phyloP scores from a whole-genome alignment of 352 stramenopile genomes.

The Phytophthora pseudosyringae region DNA sequence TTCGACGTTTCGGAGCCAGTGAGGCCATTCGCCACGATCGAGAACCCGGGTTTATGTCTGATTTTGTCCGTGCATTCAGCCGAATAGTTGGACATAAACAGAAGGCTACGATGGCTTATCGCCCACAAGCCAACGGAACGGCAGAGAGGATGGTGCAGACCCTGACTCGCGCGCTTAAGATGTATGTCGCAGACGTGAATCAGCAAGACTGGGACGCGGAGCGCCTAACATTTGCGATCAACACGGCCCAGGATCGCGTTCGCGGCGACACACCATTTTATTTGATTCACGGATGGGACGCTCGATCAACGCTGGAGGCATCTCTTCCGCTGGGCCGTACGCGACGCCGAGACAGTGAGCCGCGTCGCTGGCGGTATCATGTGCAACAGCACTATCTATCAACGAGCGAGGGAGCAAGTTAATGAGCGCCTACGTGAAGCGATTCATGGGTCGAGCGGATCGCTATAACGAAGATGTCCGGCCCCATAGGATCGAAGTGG shows the following conservation, averaged over 20 bases:
- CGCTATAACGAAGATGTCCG: neutral
- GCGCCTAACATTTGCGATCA: conserved; percentile 11
- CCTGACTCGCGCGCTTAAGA: conserved; percentile 7
- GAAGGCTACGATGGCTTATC: conserved; percentile 8
- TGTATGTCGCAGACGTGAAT: conserved; percentile 17
- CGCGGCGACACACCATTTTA: conserved; percentile 12
- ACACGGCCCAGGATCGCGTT: conserved; percentile 12
- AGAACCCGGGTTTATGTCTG: conserved; percentile 15
- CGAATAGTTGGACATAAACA: conserved; percentile 1
- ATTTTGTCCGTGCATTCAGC: conserved; percentile 11
- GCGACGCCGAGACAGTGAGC: neutral
- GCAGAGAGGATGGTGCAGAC: conserved; percentile 20
- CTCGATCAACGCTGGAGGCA: conserved; percentile 24
- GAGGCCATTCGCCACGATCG: conserved; percentile 8
- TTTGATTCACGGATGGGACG: conserved; percentile 7
- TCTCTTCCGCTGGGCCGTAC: neutral
- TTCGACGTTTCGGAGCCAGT: too few relatives aligned
- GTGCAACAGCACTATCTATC: conserved; percentile 10
- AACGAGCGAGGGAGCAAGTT: neutral
- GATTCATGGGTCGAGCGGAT: neutral
- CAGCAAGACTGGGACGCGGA: conserved; percentile 13
- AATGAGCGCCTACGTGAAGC: neutral
- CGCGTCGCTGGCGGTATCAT: conserved; percentile 4
- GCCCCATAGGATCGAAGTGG: neutral
- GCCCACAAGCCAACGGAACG: conserved; percentile 1